These are phyloP conservation scores for Wickerhamiella kurtzmanii DNA, from an alignment of 805 yeast species.

Conservation along the genomic window DNA sequence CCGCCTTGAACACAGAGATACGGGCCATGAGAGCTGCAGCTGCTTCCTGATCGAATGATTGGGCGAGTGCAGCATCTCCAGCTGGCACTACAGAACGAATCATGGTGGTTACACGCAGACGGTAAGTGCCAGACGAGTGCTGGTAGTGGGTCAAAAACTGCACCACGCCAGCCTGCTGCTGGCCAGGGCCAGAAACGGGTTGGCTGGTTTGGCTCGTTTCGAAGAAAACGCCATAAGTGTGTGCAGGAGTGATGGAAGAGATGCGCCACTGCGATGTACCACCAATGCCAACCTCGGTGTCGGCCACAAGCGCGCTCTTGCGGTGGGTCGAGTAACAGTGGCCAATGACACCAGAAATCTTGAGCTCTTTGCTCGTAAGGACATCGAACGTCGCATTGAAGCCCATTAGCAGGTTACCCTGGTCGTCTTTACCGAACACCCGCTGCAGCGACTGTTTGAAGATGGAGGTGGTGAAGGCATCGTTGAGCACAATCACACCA, in stretches of 20 bases:
- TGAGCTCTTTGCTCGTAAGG: slow-evolving; percentile 73
- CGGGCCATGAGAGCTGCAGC: slow-evolving; percentile 92
- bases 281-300: slow-evolving; percentile 87
- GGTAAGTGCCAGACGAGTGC: slow-evolving; percentile 83
- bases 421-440: slow-evolving; percentile 74
- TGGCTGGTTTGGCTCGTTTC: slow-evolving; percentile 41
- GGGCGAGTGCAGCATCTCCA: slow-evolving; percentile 41
- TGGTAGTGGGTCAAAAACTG: slow-evolving; percentile 90
- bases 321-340: slow-evolving; percentile 62
- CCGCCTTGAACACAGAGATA: slow-evolving; percentile 71
- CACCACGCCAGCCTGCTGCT: slow-evolving; percentile 26
- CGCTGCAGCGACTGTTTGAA: slow-evolving; percentile 86
- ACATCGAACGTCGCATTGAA: slow-evolving; percentile 82
- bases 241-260: slow-evolving; percentile 74
- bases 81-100: slow-evolving; percentile 38
- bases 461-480: slow-evolving; percentile 87
- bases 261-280: slow-evolving; percentile 81
- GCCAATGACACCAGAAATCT: slow-evolving; percentile 86
- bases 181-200: slow-evolving; percentile 19
- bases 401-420: slow-evolving; percentile 77
- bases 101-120: slow-evolving; percentile 84
- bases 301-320: slow-evolving; percentile 61
- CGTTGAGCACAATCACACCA: slow-evolving; percentile 76
- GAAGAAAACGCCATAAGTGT: slow-evolving; percentile 78
- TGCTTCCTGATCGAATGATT: slow-evolving; percentile 94